Base-by-base conservation (phyloP, 1,139 yeast genomes). In the Ashbya aceris region DNA sequence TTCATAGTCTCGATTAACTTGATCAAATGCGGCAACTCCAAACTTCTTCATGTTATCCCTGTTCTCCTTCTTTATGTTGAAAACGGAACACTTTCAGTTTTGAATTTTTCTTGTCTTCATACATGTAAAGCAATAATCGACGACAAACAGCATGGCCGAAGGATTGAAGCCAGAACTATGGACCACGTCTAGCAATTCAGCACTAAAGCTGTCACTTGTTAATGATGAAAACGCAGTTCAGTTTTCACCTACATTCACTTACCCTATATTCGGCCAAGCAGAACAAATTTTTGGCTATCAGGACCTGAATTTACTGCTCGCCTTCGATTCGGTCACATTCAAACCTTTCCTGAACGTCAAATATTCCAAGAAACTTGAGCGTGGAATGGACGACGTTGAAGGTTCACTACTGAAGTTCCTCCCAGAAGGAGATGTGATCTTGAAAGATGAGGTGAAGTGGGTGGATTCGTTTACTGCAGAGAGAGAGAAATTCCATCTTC, bases 201-300 rank as follows among this genome's bases (percentile, higher is more conserved):
- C 78, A 0, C 61, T 83, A 17, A 69, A 71, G 40, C 56, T 85
- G 9, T 74, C 73, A 2, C 54, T 76, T 39, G 73, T 83, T 2
- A 80, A 77, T 45, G 69, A 74, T 2, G 63, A 68, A 5, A 79
- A 79, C 0, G 73, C 76, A 1, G 75, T 81, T 11, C 66, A 74
- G 3, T 80, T 82, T 65, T 66, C 71, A 30, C 96, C 98, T 0
- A 61, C 66, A 13, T 89, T 85, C 64, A 89, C 97, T 1, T 91
- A 91, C 61, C 95, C 96, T 2, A 80, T 91, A 10, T 91, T 77
- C 66, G 97, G 97, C 8, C 96, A 87, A 43, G 73, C 86, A 1
- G 98, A 93, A 60, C 79, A 81, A 41, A 79, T 93, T 8, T 86
- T 79, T 59, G 99, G 99, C 1, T 93, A 77, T 59, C 72, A 80